These are phyloP conservation scores for Phialemonium atrogriseum DNA, from an alignment of 2,329 filamentous ascomycete species.

Conservation along the genomic window DNA sequence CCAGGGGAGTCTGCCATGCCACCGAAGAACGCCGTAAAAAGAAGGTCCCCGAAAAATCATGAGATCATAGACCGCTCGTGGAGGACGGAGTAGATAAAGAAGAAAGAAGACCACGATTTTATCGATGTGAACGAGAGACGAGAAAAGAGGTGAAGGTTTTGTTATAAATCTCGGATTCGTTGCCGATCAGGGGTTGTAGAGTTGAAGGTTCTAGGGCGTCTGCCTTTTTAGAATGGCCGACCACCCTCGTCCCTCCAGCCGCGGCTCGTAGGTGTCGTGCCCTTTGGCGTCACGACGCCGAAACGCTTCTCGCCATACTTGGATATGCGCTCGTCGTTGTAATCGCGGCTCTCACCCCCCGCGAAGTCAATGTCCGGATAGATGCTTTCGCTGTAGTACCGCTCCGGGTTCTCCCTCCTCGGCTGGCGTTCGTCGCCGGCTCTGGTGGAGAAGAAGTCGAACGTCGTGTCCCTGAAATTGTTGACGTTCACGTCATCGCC, in stretches of 20 bases:
- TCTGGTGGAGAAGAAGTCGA: constrained; percentile 4
- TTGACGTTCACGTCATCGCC: background rate
- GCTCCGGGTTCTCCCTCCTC: constrained; percentile 11
- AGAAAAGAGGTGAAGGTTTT: background rate
- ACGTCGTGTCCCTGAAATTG: constrained; percentile 2
- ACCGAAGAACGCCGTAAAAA: no score
- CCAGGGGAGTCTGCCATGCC: no score
- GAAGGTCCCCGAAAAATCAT: no score
- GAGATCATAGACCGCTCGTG: no score
- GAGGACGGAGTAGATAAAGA: no score
- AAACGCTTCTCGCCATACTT: constrained; percentile 17
- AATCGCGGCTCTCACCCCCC: constrained; percentile 12
- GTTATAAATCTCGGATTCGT: no score
- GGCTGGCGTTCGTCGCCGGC: no score
- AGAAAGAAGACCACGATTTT: no score
- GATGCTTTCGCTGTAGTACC: constrained; percentile 18
- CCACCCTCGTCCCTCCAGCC: constrained; percentile 13
- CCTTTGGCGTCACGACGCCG: constrained; percentile 15
- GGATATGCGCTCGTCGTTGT: constrained; percentile 17
- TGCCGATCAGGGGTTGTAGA: no score
- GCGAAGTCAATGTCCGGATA: constrained; percentile 16
- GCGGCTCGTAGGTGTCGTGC: constrained; percentile 12
- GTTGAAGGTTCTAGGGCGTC: background rate
- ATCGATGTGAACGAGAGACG: no score
- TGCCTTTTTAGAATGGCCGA: constrained; percentile 10